Evolutionary conservation across 2,329 filamentous ascomycete genomes (phyloP).

Genomic region (Didymella sp.): DNA sequence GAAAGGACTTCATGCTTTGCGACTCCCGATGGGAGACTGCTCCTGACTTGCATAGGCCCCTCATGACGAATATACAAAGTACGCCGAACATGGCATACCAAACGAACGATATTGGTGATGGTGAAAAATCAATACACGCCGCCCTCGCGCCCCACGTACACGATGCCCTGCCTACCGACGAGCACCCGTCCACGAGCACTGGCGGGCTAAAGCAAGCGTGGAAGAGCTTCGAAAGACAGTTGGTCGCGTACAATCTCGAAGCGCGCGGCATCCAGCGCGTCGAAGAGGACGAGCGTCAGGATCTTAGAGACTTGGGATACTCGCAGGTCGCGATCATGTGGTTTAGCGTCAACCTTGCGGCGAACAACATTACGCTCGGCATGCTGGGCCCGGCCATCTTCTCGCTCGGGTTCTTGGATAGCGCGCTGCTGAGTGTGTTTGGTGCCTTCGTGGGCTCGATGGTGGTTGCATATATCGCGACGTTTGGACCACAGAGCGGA

Average conservation of each 20-base stretch:
- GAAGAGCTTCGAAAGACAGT: conserved; percentile 50
- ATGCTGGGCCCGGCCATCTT: conserved; percentile 68
- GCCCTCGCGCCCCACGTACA: conserved; percentile 34
- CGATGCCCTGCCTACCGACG: conserved; percentile 28
- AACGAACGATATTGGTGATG: conserved; percentile 1
- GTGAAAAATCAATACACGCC: conserved; percentile 33
- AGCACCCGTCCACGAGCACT: conserved; percentile 10
- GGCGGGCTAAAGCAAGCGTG: conserved; percentile 29
- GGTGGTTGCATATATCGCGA: conserved; percentile 66
- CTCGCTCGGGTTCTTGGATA: conserved; percentile 64
- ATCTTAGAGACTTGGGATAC: conserved; percentile 60
- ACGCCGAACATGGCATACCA: conserved; percentile 4
- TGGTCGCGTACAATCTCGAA: conserved; percentile 63
- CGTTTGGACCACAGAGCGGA: conserved; percentile 67
- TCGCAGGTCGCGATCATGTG: conserved; percentile 65
- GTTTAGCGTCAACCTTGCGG: conserved; percentile 68
- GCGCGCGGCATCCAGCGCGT: conserved; percentile 67
- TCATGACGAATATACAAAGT: conserved; percentile 27
- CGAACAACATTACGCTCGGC: conserved; percentile 70
- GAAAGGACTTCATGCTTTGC: conserved; percentile 61
- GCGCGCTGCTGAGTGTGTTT: conserved; percentile 63
- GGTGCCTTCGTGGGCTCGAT: conserved; percentile 63
- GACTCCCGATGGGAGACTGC: conserved; percentile 24
- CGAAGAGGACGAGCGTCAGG: conserved; percentile 61
- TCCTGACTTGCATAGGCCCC: conserved; percentile 48